Evolutionary conservation across 2,329 filamentous ascomycete species (phyloP).

Genomic region (Penicillium sp.): DNA sequence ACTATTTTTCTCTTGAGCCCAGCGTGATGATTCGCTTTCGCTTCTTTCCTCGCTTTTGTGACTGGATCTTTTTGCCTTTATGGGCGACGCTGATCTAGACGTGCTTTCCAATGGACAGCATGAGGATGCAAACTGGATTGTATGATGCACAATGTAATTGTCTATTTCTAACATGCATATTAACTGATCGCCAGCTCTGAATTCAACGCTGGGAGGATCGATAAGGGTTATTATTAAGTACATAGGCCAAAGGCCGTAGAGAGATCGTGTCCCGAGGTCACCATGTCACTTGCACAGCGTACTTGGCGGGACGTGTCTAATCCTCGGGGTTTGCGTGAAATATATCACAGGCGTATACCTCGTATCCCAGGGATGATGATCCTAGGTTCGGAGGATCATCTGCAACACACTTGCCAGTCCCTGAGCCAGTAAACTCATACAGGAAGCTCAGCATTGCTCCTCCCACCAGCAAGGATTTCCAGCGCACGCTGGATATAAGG

Average conservation of each 20-base stretch:
- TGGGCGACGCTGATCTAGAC: neutral
- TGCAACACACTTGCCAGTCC: neutral
- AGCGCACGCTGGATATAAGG: slow-evolving; percentile 75
- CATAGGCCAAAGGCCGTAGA: slow-evolving; percentile 9
- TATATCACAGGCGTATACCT: neutral
- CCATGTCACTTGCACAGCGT: neutral
- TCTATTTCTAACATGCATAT: slow-evolving; percentile 21
- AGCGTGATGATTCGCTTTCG: slow-evolving; percentile 1
- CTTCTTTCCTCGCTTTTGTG: slow-evolving; percentile 4
- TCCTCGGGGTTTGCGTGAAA: neutral
- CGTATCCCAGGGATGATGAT: no score
- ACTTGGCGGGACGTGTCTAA: neutral
- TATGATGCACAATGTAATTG: slow-evolving; percentile 11
- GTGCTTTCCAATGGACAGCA: slow-evolving; percentile 5
- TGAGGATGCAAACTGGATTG: neutral
- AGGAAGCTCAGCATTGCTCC: slow-evolving; percentile 67
- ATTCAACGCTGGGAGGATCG: neutral
- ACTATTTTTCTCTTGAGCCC: slow-evolving; percentile 7
- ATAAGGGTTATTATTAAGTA: slow-evolving; percentile 26
- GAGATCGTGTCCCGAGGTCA: slow-evolving; percentile 10
- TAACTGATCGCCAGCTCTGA: slow-evolving; percentile 5
- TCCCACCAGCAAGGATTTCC: slow-evolving; percentile 65
- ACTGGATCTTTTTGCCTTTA: slow-evolving; percentile 2
- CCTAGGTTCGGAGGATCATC: no score
- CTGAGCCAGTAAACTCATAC: slow-evolving; percentile 23